Percentiles rank a stretch among this genome's conserved stretches.
Evolutionary conservation across 768 basidiomycete genomes (phyloP).

Genomic region (Auriscalpium orientale): DNA sequence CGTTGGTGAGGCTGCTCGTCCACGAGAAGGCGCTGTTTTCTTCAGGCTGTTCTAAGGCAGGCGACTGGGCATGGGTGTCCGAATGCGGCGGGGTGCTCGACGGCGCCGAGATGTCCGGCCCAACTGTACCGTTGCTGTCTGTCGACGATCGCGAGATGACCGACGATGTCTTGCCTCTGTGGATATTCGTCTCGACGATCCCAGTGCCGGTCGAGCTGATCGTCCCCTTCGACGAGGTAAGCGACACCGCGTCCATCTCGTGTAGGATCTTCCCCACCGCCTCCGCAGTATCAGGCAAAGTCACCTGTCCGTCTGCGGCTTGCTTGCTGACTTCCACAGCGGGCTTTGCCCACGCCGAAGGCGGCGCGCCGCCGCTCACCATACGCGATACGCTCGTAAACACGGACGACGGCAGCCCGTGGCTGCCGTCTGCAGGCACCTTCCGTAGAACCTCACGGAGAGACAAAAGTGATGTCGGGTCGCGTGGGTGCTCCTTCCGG

Average conservation of each 20-base stretch:
- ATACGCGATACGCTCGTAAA: conserved; percentile 12
- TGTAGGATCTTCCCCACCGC: conserved; percentile 39
- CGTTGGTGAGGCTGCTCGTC: conserved; percentile 46
- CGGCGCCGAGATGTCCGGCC: background rate
- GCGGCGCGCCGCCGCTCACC: conserved; percentile 16
- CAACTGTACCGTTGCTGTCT: conserved; percentile 34
- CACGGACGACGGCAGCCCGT: conserved; percentile 16
- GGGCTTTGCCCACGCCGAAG: conserved; percentile 48
- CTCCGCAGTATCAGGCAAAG: conserved; percentile 27
- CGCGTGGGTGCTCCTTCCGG: conserved; percentile 57
- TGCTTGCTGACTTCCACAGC: conserved; percentile 47
- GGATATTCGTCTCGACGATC: conserved; percentile 30
- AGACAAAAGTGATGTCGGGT: conserved; percentile 47
- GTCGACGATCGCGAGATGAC: conserved; percentile 29
- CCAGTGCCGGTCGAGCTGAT: conserved; percentile 15
- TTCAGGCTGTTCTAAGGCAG: background rate
- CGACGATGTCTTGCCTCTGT: conserved; percentile 33
- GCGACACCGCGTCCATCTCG: conserved; percentile 29
- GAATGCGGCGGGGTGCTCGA: background rate
- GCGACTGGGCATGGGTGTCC: background rate
- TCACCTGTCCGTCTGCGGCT: conserved; percentile 44
- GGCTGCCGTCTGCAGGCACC: conserved; percentile 28
- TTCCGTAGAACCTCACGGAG: conserved; percentile 58
- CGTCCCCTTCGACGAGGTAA: conserved; percentile 18
- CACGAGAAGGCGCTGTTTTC: conserved; percentile 31